Base-by-base conservation (phyloP, 495 filamentous ascomycete species). In the Penicillium bovifimosum region DNA sequence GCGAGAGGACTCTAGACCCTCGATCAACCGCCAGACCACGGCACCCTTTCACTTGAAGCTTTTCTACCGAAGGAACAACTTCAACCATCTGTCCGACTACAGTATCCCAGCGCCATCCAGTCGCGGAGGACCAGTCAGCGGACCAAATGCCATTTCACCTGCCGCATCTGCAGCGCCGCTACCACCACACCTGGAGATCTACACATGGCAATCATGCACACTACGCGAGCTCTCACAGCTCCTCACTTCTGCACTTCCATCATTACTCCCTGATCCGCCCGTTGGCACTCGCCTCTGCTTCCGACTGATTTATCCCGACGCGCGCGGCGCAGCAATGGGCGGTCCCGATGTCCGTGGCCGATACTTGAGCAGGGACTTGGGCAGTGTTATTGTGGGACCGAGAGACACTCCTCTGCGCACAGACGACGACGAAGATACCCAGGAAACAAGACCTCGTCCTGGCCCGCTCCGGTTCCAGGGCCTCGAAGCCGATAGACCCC, bases 1-100 rank as follows among this genome's bases (percentile, higher is more conserved):
- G 34, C 60, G 61, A 50, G 59, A 66, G 39, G 58, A 56, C 50
- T 47, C 62, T 43, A 68, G 63, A 48, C 50, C 63, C 35, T 46
- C 59, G 32, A 69, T 73, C 54, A 81, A 90, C 70, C 82, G 90
- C 64, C 82, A 90, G 72, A 76, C 81, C 35, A 90, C 86, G 29
- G 83, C 86, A 2, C 93, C 93, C 34, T 96, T 96, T 75, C 83
- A 91, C 62, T 77, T 98, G 13, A 92, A 88, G 66, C 81, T 96
- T 59, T 96, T 92, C 76, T 95, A 95, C 72, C 80, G 84, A 52
- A 77, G 72, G 6, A 81, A 84, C 60, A 77, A 76, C 38, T 95
- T 85, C 60, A 87, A 91, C 75, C 76, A 79, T 34, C 63, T 72
- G 34, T 64, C 68, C 41, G 68, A 73, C 62, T 72, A 70, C 49